Base-by-base conservation (phyloP, 495 filamentous ascomycete genomes). In the Tirmania nivea region DNA sequence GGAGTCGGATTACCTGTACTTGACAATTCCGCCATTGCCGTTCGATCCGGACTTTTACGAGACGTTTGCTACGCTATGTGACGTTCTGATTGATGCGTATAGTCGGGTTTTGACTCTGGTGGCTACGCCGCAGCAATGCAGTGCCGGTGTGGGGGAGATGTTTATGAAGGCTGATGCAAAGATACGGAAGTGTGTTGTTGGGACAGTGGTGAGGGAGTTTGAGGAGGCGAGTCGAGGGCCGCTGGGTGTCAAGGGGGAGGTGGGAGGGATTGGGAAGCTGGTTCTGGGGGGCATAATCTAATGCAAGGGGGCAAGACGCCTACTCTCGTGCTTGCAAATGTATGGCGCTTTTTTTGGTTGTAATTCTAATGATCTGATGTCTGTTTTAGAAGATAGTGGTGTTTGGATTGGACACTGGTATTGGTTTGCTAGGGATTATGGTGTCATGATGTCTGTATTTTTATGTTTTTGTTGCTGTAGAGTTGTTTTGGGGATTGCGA, bases 21-120 rank as follows among this genome's bases (percentile, higher is more conserved):
- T 99, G 7, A 70, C 90, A 1, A 96, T 87, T 5, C 92, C 92
- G 0, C 80, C 79, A n/a, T 69, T 96, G 51, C 90, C 90, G 0
- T 99, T 99, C 62, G 90, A 96, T 50, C 89, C 89, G 10, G 90
- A 99, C 67, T 99, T 93, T 63, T 92, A 86, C 65, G 86, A 93
- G 68, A 92, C 86, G 0, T 96, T 96, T 67, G 82, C 87, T n/a
- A 95, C 90, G 9, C 71, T 99, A 21, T 96, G 90, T 68, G 92
- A 99, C 66, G 84, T 92, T 2, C 68, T 99, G 54, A 92, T 94
- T 57, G 90, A 96, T 60, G 84, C 78, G 60, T 99, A 99, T 67
- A 78, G 78, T 50, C 74, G 79, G 35, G 76, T 96, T 19, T 69
- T 89, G 61, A 69, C 67, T 19, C 70, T 96, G 50, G 70, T 96